Conservation (phyloP, 768 basidiomycete species). For the Tephrocybe sp. region DNA sequence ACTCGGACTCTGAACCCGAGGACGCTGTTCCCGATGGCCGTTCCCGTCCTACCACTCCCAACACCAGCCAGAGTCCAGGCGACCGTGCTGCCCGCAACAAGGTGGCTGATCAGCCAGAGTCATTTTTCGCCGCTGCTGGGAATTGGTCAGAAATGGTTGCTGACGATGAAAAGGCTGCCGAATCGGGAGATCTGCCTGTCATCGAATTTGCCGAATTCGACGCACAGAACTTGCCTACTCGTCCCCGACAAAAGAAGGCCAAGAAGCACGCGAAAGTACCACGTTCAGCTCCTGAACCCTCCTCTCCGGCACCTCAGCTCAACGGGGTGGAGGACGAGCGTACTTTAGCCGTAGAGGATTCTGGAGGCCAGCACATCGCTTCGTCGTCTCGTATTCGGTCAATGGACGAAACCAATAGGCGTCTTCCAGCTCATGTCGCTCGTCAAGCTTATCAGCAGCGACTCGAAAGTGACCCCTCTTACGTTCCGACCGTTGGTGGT, state of each 20-base stretch:
- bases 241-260: conserved; percentile 35
- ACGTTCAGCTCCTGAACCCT: conserved; percentile 28
- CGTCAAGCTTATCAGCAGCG: conserved; percentile 87
- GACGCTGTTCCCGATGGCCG: conserved; percentile 50
- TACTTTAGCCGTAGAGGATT: conserved; percentile 21
- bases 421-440: conserved; percentile 54
- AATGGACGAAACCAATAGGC: conserved; percentile 22
- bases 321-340: conserved; percentile 22
- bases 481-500: conserved; percentile 85
- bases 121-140: conserved; percentile 53
- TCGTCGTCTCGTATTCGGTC: conserved; percentile 35
- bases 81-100: conserved; percentile 32
- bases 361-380: conserved; percentile 27
- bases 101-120: conserved; percentile 29
- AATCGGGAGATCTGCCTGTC: conserved; percentile 68
- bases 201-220: conserved; percentile 76
- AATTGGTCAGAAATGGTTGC: conserved; percentile 88
- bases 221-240: conserved; percentile 28
- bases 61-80: conserved; percentile 62
- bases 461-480: conserved; percentile 81
- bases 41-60: conserved; percentile 60
- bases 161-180: conserved; percentile 57
- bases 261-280: conserved; percentile 38
- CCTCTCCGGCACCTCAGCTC: conserved; percentile 25
- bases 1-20: conserved; percentile 73